Evolutionary conservation across 495 filamentous ascomycete genomes (phyloP), one percentile per base, ranked within the genome.

Genomic region (Neurospora sp.): DNA sequence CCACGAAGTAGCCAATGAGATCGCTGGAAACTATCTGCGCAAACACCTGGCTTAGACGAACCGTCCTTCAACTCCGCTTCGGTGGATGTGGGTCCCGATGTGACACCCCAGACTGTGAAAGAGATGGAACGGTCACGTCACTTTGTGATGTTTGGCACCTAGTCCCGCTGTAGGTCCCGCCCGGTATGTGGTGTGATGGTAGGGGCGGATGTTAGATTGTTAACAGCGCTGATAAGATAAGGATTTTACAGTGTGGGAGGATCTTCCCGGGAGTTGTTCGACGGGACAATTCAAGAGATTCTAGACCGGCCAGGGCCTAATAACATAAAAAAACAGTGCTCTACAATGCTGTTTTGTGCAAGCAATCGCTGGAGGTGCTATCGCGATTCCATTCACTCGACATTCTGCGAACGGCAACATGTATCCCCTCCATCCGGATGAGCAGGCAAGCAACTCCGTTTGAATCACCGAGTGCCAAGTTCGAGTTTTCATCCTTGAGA

Each of bases 1-100:
- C 2, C 2, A n/a, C 27, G 27, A 31, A 31, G 1, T 31, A 31
- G 2, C 27, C 2, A 31, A 31, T 31, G 27, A 31, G 27, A 31
- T n/a, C 1, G 27, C 27, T 2, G 1, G 2, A 31, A 2, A 31
- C 1, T 31, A n/a, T 31, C 2, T 31, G 2, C 2, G 1, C 1
- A 31, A 31, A 31, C 1, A 31, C 27, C 27, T 2, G 27, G 27
- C 27, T 31, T 31, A 31, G 27, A 31, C 27, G 27, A 31, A 31
- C 27, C 27, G 27, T 31, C 27, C 27, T 31, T 31, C 2, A 31
- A 31, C 2, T 31, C 27, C 27, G 27, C 27, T 31, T 31, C 27
- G 27, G 27, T 31, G 2, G 27, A 31, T 31, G 2, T 31, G 2
- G 2, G 27, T 31, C 27, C 2, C n/a, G n/a, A n/a, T n/a, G n/a